A percentile compares a stretch with the other conserved stretches of the same genome.
Conservation (phyloP, 148 eudicot genomes). For the Heliosperma pusillum region DNA sequence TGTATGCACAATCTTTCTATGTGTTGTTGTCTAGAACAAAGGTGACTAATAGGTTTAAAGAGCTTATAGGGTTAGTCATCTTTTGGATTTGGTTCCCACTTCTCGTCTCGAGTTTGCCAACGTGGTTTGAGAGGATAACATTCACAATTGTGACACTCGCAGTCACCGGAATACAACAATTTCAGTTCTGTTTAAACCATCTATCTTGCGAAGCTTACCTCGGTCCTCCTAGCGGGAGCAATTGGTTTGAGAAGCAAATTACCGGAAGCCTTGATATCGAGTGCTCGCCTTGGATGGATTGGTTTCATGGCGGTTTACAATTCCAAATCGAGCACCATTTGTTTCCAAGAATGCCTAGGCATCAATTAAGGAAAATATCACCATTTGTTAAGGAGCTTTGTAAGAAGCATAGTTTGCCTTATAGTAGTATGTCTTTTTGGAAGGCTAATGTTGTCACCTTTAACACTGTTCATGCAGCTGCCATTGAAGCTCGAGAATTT, state of each 20-base stretch:
- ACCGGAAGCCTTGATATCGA: slow-evolving; percentile 34
- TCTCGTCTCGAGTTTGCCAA: slow-evolving; percentile 44
- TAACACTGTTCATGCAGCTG: slow-evolving; percentile 35
- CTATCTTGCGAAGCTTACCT: slow-evolving; percentile 38
- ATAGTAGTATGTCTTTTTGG: slow-evolving; percentile 41
- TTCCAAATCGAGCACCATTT: slow-evolving; percentile 56
- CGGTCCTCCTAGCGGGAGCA: slow-evolving; percentile 40
- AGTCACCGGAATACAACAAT: slow-evolving; percentile 47
- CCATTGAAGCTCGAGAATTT: slow-evolving; percentile 45
- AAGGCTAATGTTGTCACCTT: slow-evolving; percentile 40
- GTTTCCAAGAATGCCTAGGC: slow-evolving; percentile 50
- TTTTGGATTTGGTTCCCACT: slow-evolving; percentile 56
- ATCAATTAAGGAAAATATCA: slow-evolving; percentile 44
- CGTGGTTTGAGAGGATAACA: slow-evolving; percentile 38
- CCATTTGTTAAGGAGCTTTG: slow-evolving; percentile 54
- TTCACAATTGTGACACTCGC: slow-evolving; percentile 34
- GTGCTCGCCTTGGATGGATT: slow-evolving; percentile 55
- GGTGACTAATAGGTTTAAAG: slow-evolving; percentile 35
- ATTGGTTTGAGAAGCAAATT: slow-evolving; percentile 58
- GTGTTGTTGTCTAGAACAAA: slow-evolving; percentile 37
- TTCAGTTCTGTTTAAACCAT: slow-evolving; percentile 52
- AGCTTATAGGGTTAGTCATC: slow-evolving; percentile 36
- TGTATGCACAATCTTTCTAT: slow-evolving; percentile 41
- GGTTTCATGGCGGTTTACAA: slow-evolving; percentile 63
- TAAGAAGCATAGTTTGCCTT: slow-evolving; percentile 45